Evolutionary conservation across 1,139 yeast genomes (phyloP), one percentile per base, ranked within the genome.

Genomic region (Tardiomyces digboiensis): DNA sequence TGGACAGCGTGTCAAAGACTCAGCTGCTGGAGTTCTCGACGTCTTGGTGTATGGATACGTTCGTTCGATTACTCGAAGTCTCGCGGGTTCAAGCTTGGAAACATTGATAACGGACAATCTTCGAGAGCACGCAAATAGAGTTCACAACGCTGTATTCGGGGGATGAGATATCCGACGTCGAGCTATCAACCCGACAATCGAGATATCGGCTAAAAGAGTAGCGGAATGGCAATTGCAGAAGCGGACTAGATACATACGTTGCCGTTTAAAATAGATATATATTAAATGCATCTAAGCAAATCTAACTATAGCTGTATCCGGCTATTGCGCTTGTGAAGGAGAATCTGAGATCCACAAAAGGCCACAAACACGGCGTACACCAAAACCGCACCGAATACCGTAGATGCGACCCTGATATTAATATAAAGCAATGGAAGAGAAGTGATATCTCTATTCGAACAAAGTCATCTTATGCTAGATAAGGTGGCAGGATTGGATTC

Each of bases 271-370:
- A n/a, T n/a, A n/a, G n/a, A n/a, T n/a, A n/a, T n/a, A n/a, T n/a
- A n/a, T n/a, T n/a, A n/a, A n/a, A n/a, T n/a, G n/a, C n/a, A n/a
- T n/a, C n/a, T n/a, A n/a, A n/a, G n/a, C n/a, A n/a, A n/a, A n/a
- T n/a, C n/a, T n/a, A n/a, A 49, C 48, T 57, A 65, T 44, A 73
- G 57, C 47, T 68, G 71, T 46, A 82, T 82, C 54, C 84, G 67
- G 51, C 70, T 68, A 55, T 81, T 81, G 61, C 81, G 76, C 57
- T 71, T 74, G 55, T 80, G 78, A 52, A 82, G 62, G 48, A 70
- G 61, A 39, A 87, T 78, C 64, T 91, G 97, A 56, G 79, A 78
- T 2, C 97, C 97, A 65, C 97, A 91, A 68, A 88, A 89, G 23
- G 80, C 70, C 58, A 89, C 82, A 71, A 88, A 87, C 39, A 71